These are phyloP conservation scores for Tricholoma matsutake DNA, from an alignment of 768 basidiomycete species.

Conservation along the genomic window DNA sequence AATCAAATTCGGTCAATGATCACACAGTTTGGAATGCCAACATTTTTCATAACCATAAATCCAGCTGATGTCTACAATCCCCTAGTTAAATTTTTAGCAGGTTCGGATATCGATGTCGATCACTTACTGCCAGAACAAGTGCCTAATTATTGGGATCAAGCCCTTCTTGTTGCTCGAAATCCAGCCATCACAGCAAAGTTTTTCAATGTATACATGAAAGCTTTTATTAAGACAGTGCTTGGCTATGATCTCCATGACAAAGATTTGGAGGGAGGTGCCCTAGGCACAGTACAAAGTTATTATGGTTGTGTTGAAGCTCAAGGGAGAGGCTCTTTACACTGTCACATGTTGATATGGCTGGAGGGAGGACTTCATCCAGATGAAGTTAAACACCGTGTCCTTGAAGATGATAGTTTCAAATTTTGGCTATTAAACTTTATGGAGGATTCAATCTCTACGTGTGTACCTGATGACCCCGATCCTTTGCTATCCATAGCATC, in stretches of 20 bases:
- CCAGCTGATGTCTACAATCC: constrained; percentile 19
- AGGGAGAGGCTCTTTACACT: too few relatives aligned
- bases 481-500: constrained; percentile 3
- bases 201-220: constrained; percentile 38
- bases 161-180: not conserved
- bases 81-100: constrained; percentile 36
- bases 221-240: constrained; percentile 29
- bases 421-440: constrained; percentile 13
- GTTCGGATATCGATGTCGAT: constrained; percentile 34
- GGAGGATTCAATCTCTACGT: constrained; percentile 22
- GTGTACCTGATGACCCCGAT: constrained; percentile 19
- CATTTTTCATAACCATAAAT: too few relatives aligned
- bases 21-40: constrained; percentile 8
- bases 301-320: too few relatives aligned
- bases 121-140: not conserved
- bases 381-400: constrained; percentile 5
- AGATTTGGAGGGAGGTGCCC: constrained; percentile 22
- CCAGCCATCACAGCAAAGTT: constrained; percentile 28
- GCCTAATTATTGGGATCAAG: too few relatives aligned
- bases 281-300: constrained; percentile 31
- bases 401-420: constrained; percentile 19
- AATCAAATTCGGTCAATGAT: constrained; percentile 27
- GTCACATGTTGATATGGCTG: too few relatives aligned
- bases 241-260: constrained; percentile 13
- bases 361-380: constrained; percentile 25